phyloP scores from a whole-genome alignment of 176 grass and related monocot species.

The Guadua angustifolia region DNA sequence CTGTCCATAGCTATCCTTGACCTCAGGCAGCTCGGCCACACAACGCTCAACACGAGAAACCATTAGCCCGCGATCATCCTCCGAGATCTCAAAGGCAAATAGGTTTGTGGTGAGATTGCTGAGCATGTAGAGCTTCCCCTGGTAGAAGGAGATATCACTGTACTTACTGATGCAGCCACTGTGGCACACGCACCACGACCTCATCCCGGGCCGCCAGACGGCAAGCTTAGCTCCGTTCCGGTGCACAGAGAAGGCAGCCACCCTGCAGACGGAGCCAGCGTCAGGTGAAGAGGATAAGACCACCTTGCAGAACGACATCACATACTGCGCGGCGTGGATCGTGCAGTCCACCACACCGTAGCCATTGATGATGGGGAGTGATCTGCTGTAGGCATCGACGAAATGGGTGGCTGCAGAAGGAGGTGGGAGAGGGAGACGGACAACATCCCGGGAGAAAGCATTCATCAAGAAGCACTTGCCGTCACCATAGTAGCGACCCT shows the following conservation, averaged over 20 bases:
- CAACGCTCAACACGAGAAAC: slow-evolving; percentile 34
- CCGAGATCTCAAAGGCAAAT: slow-evolving; percentile 1
- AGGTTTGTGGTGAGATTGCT: slow-evolving; percentile 18
- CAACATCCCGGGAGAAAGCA: slow-evolving; percentile 23
- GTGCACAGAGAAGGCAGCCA: slow-evolving; percentile 29
- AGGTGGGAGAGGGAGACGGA: slow-evolving; percentile 37
- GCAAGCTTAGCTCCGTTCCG: slow-evolving; percentile 29
- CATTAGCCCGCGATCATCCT: slow-evolving; percentile 23
- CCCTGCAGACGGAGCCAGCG: slow-evolving; percentile 3
- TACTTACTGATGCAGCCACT: slow-evolving; percentile 36
- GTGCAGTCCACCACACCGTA: slow-evolving; percentile 35
- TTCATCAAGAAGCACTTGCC: slow-evolving; percentile 47
- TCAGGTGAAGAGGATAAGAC: slow-evolving; percentile 44
- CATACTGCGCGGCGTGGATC: slow-evolving; percentile 26
- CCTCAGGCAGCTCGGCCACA: not conserved
- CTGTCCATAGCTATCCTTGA: not conserved
- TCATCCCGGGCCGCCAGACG: slow-evolving; percentile 38
- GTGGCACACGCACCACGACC: slow-evolving; percentile 38
- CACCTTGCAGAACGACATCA: slow-evolving; percentile 55
- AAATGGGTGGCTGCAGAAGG: slow-evolving; percentile 8
- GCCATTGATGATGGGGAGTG: slow-evolving; percentile 46
- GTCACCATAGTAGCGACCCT: slow-evolving; percentile 38
- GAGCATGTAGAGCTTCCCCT: slow-evolving; percentile 41
- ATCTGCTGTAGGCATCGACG: slow-evolving; percentile 13
- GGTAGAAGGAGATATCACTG: slow-evolving; percentile 36